Evolutionary conservation across 2,329 filamentous ascomycete species (phyloP).

Genomic region (Lachnellula hyalina): DNA sequence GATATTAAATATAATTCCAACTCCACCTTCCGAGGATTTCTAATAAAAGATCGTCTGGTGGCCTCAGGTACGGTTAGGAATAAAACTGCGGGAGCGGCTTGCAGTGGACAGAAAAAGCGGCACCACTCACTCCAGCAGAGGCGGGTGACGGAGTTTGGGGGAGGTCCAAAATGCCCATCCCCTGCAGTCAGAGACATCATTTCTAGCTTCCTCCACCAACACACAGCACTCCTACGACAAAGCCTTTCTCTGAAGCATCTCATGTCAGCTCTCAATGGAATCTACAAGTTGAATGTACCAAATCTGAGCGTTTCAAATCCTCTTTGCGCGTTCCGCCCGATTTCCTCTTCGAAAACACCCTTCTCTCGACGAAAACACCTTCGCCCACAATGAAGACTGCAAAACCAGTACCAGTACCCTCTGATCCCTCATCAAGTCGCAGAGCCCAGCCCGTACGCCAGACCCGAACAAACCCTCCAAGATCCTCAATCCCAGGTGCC

Average conservation of each 20-base stretch:
- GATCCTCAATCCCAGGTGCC: conserved; percentile 45
- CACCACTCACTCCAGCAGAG: not conserved
- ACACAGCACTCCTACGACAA: conserved; percentile 9
- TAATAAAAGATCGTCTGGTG: too few relatives aligned
- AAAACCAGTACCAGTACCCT: conserved; percentile 23
- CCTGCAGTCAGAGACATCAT: not conserved
- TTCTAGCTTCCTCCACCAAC: conserved; percentile 1
- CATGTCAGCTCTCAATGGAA: conserved; percentile 18
- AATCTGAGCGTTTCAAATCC: conserved; percentile 7
- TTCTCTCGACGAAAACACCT: conserved; percentile 9
- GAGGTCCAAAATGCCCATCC: too few relatives aligned
- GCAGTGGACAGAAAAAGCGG: too few relatives aligned
- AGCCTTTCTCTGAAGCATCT: conserved; percentile 1
- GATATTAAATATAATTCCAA: too few relatives aligned
- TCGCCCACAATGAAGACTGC: conserved; percentile 30
- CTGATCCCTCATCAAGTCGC: conserved; percentile 41
- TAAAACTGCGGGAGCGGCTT: too few relatives aligned
- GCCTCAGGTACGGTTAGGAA: too few relatives aligned
- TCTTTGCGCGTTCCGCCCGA: conserved; percentile 19
- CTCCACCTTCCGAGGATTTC: too few relatives aligned
- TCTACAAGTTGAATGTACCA: conserved; percentile 9
- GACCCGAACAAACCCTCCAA: conserved; percentile 58
- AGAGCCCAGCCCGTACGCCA: conserved; percentile 61
- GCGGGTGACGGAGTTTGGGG: not conserved
- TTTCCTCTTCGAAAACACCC: conserved; percentile 14